Evolutionary conservation across 306 rosid genomes (phyloP).

Genomic region (Fagus crenata): DNA sequence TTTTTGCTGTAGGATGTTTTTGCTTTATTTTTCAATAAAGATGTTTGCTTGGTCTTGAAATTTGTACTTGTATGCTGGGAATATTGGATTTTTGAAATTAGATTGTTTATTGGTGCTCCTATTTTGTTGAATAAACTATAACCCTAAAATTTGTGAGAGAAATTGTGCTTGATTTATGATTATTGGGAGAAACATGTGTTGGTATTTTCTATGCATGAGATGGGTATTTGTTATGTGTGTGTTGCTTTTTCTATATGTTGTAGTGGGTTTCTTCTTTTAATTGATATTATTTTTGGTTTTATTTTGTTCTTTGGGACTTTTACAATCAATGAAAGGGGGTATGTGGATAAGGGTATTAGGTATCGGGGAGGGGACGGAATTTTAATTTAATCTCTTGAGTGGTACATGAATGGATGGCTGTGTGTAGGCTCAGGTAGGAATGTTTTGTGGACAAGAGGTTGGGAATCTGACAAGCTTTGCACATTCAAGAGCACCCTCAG

Average conservation of each 20-base stretch:
- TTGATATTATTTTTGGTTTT: not conserved
- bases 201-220: not conserved
- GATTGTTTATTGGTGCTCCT: not conserved
- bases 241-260: not conserved
- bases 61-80: not conserved
- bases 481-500: slow-evolving; percentile 69
- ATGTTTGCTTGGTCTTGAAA: too few species aligned
- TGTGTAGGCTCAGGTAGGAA: slow-evolving; percentile 99
- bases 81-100: not conserved
- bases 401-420: slow-evolving; percentile 84
- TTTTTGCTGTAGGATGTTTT: not conserved
- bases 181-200: not conserved
- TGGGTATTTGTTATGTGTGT: slow-evolving; percentile 14
- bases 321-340: not conserved
- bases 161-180: not conserved
- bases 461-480: slow-evolving; percentile 86
- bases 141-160: too few species aligned
- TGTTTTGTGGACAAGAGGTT: slow-evolving; percentile 94
- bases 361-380: slow-evolving; percentile 24
- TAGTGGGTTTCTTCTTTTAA: not conserved
- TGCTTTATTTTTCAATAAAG: not conserved
- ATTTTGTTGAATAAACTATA: not conserved
- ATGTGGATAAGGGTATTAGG: slow-evolving; percentile 17
- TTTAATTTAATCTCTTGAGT: slow-evolving; percentile 41
- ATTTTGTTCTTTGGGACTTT: slow-evolving; percentile 1